These are phyloP conservation scores for Pyrenophora seminiperda DNA, from an alignment of 2,329 filamentous ascomycete species.

Conservation along the genomic window DNA sequence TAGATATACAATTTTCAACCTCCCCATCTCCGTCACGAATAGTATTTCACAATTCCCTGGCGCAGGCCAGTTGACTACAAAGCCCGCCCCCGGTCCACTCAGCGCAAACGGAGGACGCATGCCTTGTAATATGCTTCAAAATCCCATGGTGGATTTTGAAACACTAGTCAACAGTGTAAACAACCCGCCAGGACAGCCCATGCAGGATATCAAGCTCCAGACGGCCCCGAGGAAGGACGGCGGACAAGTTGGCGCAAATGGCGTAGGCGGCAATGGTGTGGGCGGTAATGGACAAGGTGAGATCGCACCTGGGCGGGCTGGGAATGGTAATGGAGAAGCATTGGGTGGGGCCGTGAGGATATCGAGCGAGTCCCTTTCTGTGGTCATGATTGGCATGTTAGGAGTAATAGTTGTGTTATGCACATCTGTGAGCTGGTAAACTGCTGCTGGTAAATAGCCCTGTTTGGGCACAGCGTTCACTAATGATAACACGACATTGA, in stretches of 20 bases:
- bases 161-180: slow-evolving; percentile 38
- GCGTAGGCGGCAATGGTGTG: slow-evolving; percentile 21
- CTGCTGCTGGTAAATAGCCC: too few species aligned
- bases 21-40: slow-evolving; percentile 72
- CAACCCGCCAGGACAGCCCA: slow-evolving; percentile 41
- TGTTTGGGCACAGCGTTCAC: neutral
- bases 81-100: slow-evolving; percentile 42
- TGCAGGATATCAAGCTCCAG: slow-evolving; percentile 34
- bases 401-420: slow-evolving; percentile 15
- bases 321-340: neutral
- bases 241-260: slow-evolving; percentile 33
- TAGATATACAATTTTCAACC: slow-evolving; percentile 72
- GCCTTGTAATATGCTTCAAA: slow-evolving; percentile 36
- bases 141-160: slow-evolving; percentile 33
- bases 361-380: slow-evolving; percentile 12
- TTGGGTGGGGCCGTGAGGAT: slow-evolving; percentile 18
- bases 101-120: slow-evolving; percentile 43
- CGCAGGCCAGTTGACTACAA: slow-evolving; percentile 38
- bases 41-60: slow-evolving; percentile 55
- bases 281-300: slow-evolving; percentile 14
- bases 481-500: neutral
- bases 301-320: slow-evolving; percentile 11
- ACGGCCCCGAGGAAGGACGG: slow-evolving; percentile 32
- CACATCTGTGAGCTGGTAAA: slow-evolving; percentile 17
- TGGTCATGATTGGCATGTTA: slow-evolving; percentile 20